A percentile compares a stretch with the other conserved stretches of the same genome.
Conservation (phyloP, 2,329 filamentous ascomycete species). For the Fusarium ambrosium region DNA sequence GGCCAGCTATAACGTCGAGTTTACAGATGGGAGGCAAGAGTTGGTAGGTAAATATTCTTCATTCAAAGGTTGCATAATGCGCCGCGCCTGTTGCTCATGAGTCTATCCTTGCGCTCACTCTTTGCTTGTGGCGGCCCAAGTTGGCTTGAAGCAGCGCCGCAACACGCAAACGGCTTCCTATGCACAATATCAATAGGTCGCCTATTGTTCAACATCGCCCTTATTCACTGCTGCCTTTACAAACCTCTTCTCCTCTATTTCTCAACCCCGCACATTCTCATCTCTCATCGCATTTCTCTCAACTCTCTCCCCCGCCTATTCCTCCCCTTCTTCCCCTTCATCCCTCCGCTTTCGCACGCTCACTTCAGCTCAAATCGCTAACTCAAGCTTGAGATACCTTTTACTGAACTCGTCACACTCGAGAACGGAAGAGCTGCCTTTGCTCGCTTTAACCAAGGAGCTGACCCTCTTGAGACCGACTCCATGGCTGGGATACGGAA, state of each 20-base stretch:
- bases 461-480: slow-evolving; percentile 22
- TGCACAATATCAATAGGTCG: slow-evolving; percentile 5
- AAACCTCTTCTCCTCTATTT: slow-evolving; percentile 27
- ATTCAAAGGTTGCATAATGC: neutral
- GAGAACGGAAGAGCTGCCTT: slow-evolving; percentile 52
- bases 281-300: slow-evolving; percentile 8
- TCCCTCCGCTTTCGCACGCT: neutral
- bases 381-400: slow-evolving; percentile 48
- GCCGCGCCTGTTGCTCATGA: neutral
- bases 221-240: slow-evolving; percentile 40
- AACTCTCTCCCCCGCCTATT: neutral
- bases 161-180: neutral
- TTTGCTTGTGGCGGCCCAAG: neutral
- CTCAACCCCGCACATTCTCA: slow-evolving; percentile 22
- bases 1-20: slow-evolving; percentile 56
- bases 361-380: slow-evolving; percentile 22
- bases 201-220: slow-evolving; percentile 15
- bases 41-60: slow-evolving; percentile 55
- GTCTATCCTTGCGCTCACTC: neutral
- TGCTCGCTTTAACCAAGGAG: slow-evolving; percentile 36
- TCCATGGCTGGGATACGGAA: slow-evolving; percentile 45
- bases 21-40: slow-evolving; percentile 61
- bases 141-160: slow-evolving; percentile 10
- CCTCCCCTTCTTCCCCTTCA: neutral
- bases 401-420: slow-evolving; percentile 48